A percentile compares a stretch with the other conserved stretches of the same genome.
Evolutionary conservation across 148 eudicot genomes (phyloP).

Genomic region (Chenopodium berlandieri): DNA sequence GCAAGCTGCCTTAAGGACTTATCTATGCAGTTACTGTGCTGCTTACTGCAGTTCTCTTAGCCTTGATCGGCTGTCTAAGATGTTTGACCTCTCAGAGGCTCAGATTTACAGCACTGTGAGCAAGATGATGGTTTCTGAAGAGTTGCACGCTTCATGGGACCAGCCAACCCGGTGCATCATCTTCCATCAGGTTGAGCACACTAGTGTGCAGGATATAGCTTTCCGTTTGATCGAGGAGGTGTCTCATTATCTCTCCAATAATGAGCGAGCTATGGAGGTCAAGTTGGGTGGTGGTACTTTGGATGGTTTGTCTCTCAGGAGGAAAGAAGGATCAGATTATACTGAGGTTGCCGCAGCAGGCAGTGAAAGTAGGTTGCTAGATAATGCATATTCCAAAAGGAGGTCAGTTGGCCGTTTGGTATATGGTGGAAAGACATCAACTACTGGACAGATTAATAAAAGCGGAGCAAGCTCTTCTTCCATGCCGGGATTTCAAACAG

Average conservation of each 20-base stretch:
- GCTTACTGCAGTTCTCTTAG: constrained; percentile 42
- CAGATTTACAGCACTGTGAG: constrained; percentile 66
- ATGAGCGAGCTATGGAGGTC: constrained; percentile 71
- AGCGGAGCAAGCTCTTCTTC: no score
- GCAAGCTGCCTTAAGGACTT: constrained; percentile 46
- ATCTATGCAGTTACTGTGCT: constrained; percentile 17
- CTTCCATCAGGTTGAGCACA: constrained; percentile 61
- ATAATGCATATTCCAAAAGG: no score
- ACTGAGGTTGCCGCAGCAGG: no score
- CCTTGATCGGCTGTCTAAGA: constrained; percentile 64
- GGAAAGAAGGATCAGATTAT: no score
- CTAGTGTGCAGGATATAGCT: constrained; percentile 69
- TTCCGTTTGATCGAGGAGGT: constrained; percentile 76
- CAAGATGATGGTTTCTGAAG: constrained; percentile 86
- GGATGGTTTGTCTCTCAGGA: no score
- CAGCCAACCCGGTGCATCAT: constrained; percentile 69
- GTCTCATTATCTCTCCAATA: constrained; percentile 52
- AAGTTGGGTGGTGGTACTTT: no score
- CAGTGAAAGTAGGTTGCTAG: no score
- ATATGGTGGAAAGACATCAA: no score
- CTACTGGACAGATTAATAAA: no score
- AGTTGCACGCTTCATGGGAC: constrained; percentile 82
- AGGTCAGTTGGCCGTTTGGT: no score
- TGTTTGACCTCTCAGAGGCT: constrained; percentile 73
- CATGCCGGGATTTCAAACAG: no score